Conservation (phyloP, 805 yeast species). For the Torulaspora quercuum region DNA sequence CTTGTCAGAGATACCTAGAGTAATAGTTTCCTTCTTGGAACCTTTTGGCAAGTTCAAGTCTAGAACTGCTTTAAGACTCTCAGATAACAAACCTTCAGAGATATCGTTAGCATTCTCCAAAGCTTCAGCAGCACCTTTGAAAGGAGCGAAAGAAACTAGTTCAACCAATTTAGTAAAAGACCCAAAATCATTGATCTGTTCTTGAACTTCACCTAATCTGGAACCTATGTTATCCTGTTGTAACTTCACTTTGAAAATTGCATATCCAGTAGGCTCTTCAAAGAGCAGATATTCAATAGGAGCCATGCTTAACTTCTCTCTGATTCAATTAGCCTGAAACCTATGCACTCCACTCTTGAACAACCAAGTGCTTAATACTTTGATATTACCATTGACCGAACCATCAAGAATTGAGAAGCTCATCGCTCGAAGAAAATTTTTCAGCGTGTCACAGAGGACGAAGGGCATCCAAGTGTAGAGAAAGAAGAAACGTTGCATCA, state of each 20-base stretch:
- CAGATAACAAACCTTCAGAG: conserved; percentile 94
- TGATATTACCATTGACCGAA: not conserved
- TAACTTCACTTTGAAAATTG: conserved; percentile 86
- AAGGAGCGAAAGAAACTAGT: conserved; percentile 93
- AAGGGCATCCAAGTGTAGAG: not conserved
- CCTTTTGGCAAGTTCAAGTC: conserved; percentile 87
- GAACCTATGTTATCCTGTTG: conserved; percentile 95
- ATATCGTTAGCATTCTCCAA: conserved; percentile 97
- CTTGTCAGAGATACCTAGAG: conserved; percentile 88
- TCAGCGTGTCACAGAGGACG: conserved; percentile 6
- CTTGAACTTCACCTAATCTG: conserved; percentile 89
- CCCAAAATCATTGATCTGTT: conserved; percentile 78
- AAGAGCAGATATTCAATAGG: conserved; percentile 86
- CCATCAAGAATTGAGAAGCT: conserved; percentile 6
- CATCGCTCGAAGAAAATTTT: conserved; percentile 15
- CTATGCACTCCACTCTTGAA: conserved; percentile 1
- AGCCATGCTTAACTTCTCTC: conserved; percentile 43
- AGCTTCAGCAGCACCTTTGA: conserved; percentile 99
- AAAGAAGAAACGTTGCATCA: no score
- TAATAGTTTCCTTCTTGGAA: conserved; percentile 56
- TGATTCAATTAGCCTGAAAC: no score
- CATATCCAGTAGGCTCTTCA: conserved; percentile 99
- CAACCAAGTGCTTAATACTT: not conserved
- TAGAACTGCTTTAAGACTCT: conserved; percentile 80
- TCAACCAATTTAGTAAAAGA: conserved; percentile 89